phyloP scores from a whole-genome alignment of 2,329 filamentous ascomycete species.

The Stagonosporopsis cucurbitacearum region DNA sequence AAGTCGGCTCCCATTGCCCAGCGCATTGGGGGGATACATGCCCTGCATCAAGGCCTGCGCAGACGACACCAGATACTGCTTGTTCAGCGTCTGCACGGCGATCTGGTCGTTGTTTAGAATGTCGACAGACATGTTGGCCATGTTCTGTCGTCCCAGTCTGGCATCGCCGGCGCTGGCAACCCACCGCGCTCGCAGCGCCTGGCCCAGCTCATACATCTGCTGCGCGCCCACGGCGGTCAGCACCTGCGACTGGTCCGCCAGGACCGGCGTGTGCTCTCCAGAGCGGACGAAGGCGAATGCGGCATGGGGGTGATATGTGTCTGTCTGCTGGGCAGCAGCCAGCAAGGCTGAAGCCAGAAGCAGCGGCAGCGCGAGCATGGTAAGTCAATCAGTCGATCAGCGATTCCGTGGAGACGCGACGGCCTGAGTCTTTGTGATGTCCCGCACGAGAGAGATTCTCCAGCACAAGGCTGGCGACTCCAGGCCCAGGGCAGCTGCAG shows the following conservation, averaged over 20 bases:
- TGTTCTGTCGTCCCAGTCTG: conserved; percentile 34
- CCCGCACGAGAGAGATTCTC: not conserved
- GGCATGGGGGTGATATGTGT: conserved; percentile 50
- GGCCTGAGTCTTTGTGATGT: too few species aligned
- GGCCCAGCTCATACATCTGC: conserved; percentile 59
- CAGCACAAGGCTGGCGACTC: conserved; percentile 14
- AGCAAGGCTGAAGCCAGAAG: conserved; percentile 33
- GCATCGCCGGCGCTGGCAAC: conserved; percentile 42
- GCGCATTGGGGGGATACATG: conserved; percentile 61
- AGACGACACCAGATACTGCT: conserved; percentile 58
- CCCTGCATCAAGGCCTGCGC: conserved; percentile 68
- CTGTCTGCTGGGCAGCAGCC: conserved; percentile 27
- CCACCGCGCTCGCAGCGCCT: conserved; percentile 61
- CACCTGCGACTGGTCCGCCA: conserved; percentile 35
- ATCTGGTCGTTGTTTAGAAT: conserved; percentile 56
- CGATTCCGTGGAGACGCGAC: too few species aligned
- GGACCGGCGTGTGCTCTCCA: conserved; percentile 61
- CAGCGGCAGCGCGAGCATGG: conserved; percentile 38
- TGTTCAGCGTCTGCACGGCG: conserved; percentile 55
- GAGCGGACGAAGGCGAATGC: conserved; percentile 62
- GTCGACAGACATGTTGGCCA: conserved; percentile 53
- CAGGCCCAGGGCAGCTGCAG: conserved; percentile 8
- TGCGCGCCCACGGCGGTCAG: conserved; percentile 64
- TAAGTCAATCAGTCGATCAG: not conserved
- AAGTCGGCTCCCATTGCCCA: conserved; percentile 27